phyloP scores from a whole-genome alignment of 2,329 filamentous ascomycete species.

The Talaromyces sp. region DNA sequence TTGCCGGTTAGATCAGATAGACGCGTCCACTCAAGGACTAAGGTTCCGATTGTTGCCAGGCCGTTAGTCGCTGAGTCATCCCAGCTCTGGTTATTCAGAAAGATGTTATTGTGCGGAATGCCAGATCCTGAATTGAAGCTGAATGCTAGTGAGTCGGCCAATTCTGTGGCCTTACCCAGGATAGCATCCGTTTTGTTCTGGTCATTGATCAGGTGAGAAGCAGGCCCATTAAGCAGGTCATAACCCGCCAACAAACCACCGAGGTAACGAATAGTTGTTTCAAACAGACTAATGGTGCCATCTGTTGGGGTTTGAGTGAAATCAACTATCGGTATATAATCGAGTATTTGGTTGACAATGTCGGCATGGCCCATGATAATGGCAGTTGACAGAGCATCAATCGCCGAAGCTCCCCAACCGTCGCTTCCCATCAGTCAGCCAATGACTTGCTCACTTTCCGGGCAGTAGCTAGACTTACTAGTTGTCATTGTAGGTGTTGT shows the following conservation, averaged over 20 bases:
- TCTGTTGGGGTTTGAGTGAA: slow-evolving; percentile 55
- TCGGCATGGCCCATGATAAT: slow-evolving; percentile 67
- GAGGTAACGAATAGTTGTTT: slow-evolving; percentile 85
- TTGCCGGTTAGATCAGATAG: slow-evolving; percentile 71
- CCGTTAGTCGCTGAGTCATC: slow-evolving; percentile 58
- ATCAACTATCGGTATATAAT: slow-evolving; percentile 66
- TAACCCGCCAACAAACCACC: slow-evolving; percentile 71
- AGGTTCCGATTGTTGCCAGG: slow-evolving; percentile 69
- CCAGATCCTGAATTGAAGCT: slow-evolving; percentile 73
- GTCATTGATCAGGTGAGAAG: slow-evolving; percentile 48
- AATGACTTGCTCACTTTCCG: slow-evolving; percentile 40
- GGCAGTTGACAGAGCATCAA: slow-evolving; percentile 76
- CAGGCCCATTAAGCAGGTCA: slow-evolving; percentile 64
- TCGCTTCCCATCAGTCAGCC: neutral
- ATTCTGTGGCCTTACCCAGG: slow-evolving; percentile 60
- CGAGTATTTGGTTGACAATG: slow-evolving; percentile 65
- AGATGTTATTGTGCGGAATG: slow-evolving; percentile 66
- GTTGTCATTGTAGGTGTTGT: slow-evolving; percentile 62
- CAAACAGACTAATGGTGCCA: slow-evolving; percentile 67
- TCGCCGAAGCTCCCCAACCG: slow-evolving; percentile 76
- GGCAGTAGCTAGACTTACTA: slow-evolving; percentile 48
- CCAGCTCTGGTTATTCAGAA: slow-evolving; percentile 51
- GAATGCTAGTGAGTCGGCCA: slow-evolving; percentile 69
- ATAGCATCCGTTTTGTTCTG: slow-evolving; percentile 52
- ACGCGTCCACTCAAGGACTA: slow-evolving; percentile 79